phyloP scores from a whole-genome alignment of 2,329 filamentous ascomycete genomes.

The Hypomyces perniciosus region DNA sequence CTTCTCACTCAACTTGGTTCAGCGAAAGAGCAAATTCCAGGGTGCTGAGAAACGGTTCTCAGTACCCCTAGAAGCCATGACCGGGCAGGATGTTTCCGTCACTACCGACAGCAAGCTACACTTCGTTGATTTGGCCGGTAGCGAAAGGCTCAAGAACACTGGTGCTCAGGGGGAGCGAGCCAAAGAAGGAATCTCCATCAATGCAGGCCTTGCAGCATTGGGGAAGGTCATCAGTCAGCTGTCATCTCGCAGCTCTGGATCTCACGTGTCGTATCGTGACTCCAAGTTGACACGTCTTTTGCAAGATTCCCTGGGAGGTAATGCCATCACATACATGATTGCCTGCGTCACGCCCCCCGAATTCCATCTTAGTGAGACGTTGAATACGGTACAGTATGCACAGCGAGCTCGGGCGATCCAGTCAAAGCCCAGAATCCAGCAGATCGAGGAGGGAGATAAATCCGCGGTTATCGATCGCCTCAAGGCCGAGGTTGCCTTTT shows the following conservation, averaged over 20 bases:
- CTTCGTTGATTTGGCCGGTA: slow-evolving; percentile 95
- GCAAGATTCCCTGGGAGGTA: slow-evolving; percentile 93
- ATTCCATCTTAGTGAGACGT: slow-evolving; percentile 93
- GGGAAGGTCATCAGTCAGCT: slow-evolving; percentile 98
- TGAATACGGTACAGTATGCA: slow-evolving; percentile 97
- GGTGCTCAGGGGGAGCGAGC: slow-evolving; percentile 91
- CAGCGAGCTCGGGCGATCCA: slow-evolving; percentile 94
- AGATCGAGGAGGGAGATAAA: slow-evolving; percentile 88
- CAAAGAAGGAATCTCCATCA: slow-evolving; percentile 96
- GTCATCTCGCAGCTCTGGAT: slow-evolving; percentile 78
- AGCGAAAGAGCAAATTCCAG: slow-evolving; percentile 63
- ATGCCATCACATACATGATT: slow-evolving; percentile 99
- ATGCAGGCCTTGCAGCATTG: slow-evolving; percentile 86
- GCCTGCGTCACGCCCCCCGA: slow-evolving; percentile 95
- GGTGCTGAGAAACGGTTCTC: slow-evolving; percentile 78
- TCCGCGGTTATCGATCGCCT: slow-evolving; percentile 88
- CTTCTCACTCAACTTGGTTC: slow-evolving; percentile 88
- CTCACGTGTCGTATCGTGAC: slow-evolving; percentile 95
- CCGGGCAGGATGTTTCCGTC: slow-evolving; percentile 58
- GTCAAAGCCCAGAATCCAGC: slow-evolving; percentile 94
- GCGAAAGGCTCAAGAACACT: slow-evolving; percentile 94
- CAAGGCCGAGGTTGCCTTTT: slow-evolving; percentile 86
- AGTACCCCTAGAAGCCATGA: slow-evolving; percentile 74
- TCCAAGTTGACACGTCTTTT: slow-evolving; percentile 93
- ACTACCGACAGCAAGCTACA: slow-evolving; percentile 97